phyloP scores from a whole-genome alignment of 192 early-diverging fungal species.

The Coemansia sp. region DNA sequence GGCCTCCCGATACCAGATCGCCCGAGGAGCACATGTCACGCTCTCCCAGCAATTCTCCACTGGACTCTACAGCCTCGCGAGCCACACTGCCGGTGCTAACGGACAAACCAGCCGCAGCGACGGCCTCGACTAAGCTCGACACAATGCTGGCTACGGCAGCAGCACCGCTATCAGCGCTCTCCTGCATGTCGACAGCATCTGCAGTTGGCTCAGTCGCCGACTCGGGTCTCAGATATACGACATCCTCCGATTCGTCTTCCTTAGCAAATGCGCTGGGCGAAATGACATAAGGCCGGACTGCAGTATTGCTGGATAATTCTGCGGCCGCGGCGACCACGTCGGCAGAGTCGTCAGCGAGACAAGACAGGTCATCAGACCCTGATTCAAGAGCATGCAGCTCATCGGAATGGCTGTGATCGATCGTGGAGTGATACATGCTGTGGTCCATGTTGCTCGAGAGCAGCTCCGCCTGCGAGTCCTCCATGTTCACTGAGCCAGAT shows the following conservation, averaged over 20 bases:
- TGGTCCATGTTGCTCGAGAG: slow-evolving; percentile 43
- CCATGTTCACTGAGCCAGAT: slow-evolving; percentile 27
- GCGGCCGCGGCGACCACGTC: not conserved
- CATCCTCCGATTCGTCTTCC: slow-evolving; percentile 10
- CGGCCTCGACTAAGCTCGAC: slow-evolving; percentile 5
- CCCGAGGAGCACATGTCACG: not conserved
- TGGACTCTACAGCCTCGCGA: not conserved
- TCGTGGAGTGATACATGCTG: slow-evolving; percentile 40
- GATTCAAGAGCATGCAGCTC: slow-evolving; percentile 41
- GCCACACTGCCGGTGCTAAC: not conserved
- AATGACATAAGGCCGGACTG: slow-evolving; percentile 22
- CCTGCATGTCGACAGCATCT: not conserved
- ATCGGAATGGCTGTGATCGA: slow-evolving; percentile 8
- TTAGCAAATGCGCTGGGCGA: slow-evolving; percentile 39
- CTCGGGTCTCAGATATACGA: slow-evolving; percentile 21
- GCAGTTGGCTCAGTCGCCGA: slow-evolving; percentile 5
- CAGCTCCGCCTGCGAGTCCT: slow-evolving; percentile 51
- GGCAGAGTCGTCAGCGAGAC: not conserved
- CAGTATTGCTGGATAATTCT: not conserved
- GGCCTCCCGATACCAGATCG: not conserved
- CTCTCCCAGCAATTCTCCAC: not conserved
- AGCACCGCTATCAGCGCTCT: not conserved
- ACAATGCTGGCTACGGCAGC: not conserved
- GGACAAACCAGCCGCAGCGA: not conserved
- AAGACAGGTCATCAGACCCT: not conserved